Base-by-base conservation (phyloP, 2,329 filamentous ascomycete species). In the Neocucurbitaria cava region DNA sequence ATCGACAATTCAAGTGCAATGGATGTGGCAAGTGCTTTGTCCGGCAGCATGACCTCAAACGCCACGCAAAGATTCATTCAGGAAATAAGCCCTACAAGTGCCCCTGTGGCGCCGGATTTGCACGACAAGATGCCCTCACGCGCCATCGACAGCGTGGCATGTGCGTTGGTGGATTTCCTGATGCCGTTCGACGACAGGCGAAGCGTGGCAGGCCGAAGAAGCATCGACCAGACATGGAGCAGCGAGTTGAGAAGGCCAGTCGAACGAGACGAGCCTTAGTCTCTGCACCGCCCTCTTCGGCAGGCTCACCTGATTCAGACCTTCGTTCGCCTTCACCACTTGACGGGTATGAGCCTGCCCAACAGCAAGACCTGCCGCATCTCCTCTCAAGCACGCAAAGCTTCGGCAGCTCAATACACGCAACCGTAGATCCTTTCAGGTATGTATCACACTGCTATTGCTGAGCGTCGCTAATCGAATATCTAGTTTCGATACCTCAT, bases 31-130 rank as follows among this genome's bases (percentile, higher is more conserved):
- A 98, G 79, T 94, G 92, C 78, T 99, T 99, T 74, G 95, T 98
- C 38, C 89, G 95, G 33, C 93, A 96, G 68, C 95, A 99, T 74
- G 95, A 99, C 75, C 87, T 98, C 57, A 99, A 98, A 82, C 88
- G 95, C 56, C 95, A 99, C 73, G 90, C 93, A 64, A 97, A 98
- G 79, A 99, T 98, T 53, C 95, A 99, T 78, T 96, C 91, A 1
- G 93, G 93, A 45, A 89, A 96, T 78, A 97, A 97, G 80, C 92
- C 94, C 4, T 96, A 97, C 74, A 90, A 91, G 41, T 99, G 95
- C 78, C 88, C 92, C 59, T 99, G 95, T 73, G 92, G 94, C 52
- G 96, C 96, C 76, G 92, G 89, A 63, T 99, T 99, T 74, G 94
- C 94, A 30, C 87, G 95, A 52, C 94, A 98, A 70, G 95, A 99